A percentile compares a stretch with the other conserved stretches of the same genome.
phyloP scores from a whole-genome alignment of 106 monocot species.

The Dendrobium huoshanense region DNA sequence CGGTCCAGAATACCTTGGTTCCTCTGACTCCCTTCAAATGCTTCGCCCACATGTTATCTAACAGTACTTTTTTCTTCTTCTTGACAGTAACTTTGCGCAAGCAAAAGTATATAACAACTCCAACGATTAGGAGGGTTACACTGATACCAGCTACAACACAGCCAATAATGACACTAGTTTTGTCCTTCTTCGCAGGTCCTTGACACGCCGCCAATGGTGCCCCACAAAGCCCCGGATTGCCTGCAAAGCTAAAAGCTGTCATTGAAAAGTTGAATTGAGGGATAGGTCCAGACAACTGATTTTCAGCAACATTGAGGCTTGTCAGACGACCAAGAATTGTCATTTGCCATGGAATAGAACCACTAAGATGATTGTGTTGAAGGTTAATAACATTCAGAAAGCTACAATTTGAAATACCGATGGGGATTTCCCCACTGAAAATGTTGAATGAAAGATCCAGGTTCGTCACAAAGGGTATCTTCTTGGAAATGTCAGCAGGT shows the following conservation, averaged over 20 bases:
- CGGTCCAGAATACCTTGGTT: constrained; percentile 37
- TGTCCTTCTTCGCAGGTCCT: constrained; percentile 19
- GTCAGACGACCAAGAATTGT: constrained; percentile 38
- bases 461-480: constrained; percentile 44
- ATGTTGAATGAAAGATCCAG: constrained; percentile 79
- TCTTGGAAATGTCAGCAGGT: constrained; percentile 54
- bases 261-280: constrained; percentile 18
- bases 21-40: constrained; percentile 45
- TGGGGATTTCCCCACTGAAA: constrained; percentile 69
- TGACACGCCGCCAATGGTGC: constrained; percentile 30
- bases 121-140: constrained; percentile 35
- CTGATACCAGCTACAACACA: constrained; percentile 49
- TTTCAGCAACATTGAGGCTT: constrained; percentile 56
- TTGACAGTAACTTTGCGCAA: constrained; percentile 41
- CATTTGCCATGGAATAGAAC: constrained; percentile 57
- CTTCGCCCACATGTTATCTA: constrained; percentile 64
- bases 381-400: constrained; percentile 70
- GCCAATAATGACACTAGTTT: constrained; percentile 44
- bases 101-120: constrained; percentile 38
- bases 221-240: constrained; percentile 77
- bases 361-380: constrained; percentile 50
- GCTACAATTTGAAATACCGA: constrained; percentile 33
- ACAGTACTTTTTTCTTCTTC: constrained; percentile 38
- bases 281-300: constrained; percentile 52
- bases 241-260: constrained; percentile 12